A percentile compares a stretch with the other conserved stretches of the same genome.
Conservation (phyloP, 225 moss, liverwort and hornwort species). For the Takakia lepidozioides region DNA sequence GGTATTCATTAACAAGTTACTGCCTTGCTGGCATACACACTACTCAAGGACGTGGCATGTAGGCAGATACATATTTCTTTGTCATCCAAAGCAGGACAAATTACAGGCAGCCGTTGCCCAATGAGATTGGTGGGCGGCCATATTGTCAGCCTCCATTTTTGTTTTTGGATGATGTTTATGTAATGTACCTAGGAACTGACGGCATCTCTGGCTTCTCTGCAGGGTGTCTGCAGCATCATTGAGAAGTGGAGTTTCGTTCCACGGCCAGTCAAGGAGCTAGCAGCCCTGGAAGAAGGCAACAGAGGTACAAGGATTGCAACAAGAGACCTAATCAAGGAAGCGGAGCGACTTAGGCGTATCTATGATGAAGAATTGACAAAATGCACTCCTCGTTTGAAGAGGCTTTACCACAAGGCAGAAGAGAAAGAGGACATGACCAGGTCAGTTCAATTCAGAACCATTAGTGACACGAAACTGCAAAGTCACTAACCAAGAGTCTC, state of each 20-base stretch:
- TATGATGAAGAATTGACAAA: conserved; percentile 56
- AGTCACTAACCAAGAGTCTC: background rate
- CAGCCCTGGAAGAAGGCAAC: conserved; percentile 40
- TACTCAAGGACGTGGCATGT: too few species aligned
- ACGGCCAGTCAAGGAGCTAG: conserved; percentile 61
- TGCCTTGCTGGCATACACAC: too few species aligned
- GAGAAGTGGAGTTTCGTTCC: conserved; percentile 79
- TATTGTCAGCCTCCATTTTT: too few species aligned
- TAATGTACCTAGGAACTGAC: too few species aligned
- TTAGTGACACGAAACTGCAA: background rate
- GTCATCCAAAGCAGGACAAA: too few species aligned
- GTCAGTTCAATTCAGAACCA: background rate
- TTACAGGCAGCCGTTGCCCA: too few species aligned
- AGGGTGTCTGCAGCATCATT: conserved; percentile 57
- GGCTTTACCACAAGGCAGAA: background rate
- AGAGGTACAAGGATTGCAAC: conserved; percentile 25
- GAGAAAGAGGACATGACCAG: conserved; percentile 9
- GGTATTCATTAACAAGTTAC: too few species aligned
- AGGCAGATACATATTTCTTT: too few species aligned
- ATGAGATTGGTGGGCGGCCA: too few species aligned
- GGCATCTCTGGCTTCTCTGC: too few species aligned
- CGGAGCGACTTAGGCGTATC: conserved; percentile 52
- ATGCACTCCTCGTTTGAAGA: conserved; percentile 21
- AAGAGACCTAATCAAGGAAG: conserved; percentile 51
- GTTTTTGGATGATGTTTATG: too few species aligned